Evolutionary conservation across 305 asterid species (phyloP).

Genomic region (Fraxinus latifolia): DNA sequence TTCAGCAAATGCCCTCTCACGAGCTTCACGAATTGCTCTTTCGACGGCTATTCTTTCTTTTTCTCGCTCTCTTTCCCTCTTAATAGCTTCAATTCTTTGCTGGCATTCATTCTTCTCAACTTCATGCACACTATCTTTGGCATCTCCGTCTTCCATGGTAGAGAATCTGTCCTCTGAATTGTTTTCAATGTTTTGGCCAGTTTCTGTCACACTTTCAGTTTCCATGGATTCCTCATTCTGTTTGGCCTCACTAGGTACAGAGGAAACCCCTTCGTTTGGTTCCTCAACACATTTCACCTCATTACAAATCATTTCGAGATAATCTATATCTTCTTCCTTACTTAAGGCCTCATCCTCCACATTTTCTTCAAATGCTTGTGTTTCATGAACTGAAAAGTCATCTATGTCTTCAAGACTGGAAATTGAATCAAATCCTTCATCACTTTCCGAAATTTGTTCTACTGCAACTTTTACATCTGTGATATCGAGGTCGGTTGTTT

Average conservation of each 20-base stretch:
- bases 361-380: conserved; percentile 35
- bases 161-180: conserved; percentile 29
- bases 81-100: conserved; percentile 60
- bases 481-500: conserved; percentile 26
- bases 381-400: conserved; percentile 32
- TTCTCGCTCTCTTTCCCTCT: conserved; percentile 74
- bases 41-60: conserved; percentile 78
- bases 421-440: conserved; percentile 36
- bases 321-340: conserved; percentile 35
- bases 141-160: conserved; percentile 34
- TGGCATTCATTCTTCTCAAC: conserved; percentile 35
- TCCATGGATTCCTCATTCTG: conserved; percentile 36
- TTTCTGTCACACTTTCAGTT: conserved; percentile 34
- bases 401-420: conserved; percentile 31
- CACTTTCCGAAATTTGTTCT: conserved; percentile 40
- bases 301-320: conserved; percentile 21
- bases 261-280: conserved; percentile 30
- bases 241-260: conserved; percentile 25
- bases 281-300: conserved; percentile 33
- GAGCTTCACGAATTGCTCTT: conserved; percentile 89
- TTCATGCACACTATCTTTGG: conserved; percentile 37
- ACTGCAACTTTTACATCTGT: conserved; percentile 29
- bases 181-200: conserved; percentile 32
- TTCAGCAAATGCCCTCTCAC: conserved; percentile 95
- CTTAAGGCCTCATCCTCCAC: conserved; percentile 24